These are phyloP conservation scores for Dendrothele bispora DNA, from an alignment of 768 basidiomycete species.

Conservation along the genomic window DNA sequence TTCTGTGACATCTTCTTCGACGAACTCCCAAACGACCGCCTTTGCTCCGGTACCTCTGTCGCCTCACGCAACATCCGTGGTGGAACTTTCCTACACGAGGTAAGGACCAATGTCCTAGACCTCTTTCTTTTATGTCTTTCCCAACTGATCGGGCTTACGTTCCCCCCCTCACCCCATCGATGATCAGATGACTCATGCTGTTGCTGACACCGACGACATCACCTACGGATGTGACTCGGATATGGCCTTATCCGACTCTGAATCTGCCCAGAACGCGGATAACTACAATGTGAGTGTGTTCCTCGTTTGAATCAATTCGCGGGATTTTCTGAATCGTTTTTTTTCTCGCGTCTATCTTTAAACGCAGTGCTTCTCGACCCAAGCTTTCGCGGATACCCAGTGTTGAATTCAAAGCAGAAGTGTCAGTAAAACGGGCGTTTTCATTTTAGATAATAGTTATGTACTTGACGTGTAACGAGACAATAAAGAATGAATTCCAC, in stretches of 20 bases:
- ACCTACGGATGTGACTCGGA: constrained; percentile 42
- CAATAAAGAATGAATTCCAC: too few relatives aligned
- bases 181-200: constrained; percentile 41
- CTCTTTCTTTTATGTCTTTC: background rate
- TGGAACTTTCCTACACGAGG: constrained; percentile 48
- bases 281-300: constrained; percentile 46
- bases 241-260: constrained; percentile 34
- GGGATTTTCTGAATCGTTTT: background rate
- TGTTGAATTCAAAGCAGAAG: too few relatives aligned
- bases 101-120: too few relatives aligned
- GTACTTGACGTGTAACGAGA: too few relatives aligned
- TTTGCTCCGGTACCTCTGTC: constrained; percentile 45
- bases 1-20: constrained; percentile 48
- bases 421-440: too few relatives aligned
- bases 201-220: constrained; percentile 38
- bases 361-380: constrained; percentile 47
- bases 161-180: background rate
- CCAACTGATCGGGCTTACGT: background rate
- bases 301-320: background rate
- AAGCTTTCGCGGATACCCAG: constrained; percentile 40
- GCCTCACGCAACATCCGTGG: constrained; percentile 47
- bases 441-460: too few relatives aligned
- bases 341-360: too few relatives aligned
- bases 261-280: constrained; percentile 40
- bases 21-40: constrained; percentile 34